A percentile compares a stretch with the other conserved stretches of the same genome.
Conservation (phyloP, 1,139 yeast species). For the Wickerhamiella pararugosa region DNA sequence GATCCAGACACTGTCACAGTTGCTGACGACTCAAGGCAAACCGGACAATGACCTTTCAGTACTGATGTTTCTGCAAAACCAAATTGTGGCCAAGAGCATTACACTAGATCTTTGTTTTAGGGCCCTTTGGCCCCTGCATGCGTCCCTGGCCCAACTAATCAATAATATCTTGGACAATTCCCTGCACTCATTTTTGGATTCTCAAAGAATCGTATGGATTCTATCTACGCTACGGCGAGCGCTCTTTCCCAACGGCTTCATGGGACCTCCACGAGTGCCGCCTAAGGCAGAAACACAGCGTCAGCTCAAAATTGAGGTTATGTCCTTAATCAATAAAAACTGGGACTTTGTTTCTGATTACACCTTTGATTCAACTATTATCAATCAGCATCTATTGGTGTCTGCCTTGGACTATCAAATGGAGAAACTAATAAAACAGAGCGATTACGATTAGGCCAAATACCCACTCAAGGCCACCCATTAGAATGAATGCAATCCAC, state of each 20-base stretch:
- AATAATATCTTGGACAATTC: not conserved
- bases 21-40: no score
- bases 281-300: conserved; percentile 1
- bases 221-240: conserved; percentile 4
- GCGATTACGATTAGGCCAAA: conserved; percentile 16
- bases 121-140: conserved; percentile 1
- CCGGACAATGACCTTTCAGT: no score
- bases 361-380: conserved; percentile 1
- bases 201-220: not conserved
- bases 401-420: conserved; percentile 1
- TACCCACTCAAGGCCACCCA: conserved; percentile 37
- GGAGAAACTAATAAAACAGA: conserved; percentile 8
- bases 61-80: conserved; percentile 1
- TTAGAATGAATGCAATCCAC: conserved; percentile 45
- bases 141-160: not conserved
- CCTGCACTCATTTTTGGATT: not conserved
- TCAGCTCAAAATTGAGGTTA: not conserved
- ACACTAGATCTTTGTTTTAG: not conserved
- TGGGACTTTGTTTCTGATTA: not conserved
- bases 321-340: not conserved
- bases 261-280: conserved; percentile 2
- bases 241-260: conserved; percentile 3
- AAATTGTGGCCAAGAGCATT: not conserved
- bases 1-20: no score
- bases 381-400: conserved; percentile 4